These are phyloP conservation scores for Pseudopithomyces chartarum DNA, from an alignment of 2,329 filamentous ascomycete genomes.

Conservation along the genomic window DNA sequence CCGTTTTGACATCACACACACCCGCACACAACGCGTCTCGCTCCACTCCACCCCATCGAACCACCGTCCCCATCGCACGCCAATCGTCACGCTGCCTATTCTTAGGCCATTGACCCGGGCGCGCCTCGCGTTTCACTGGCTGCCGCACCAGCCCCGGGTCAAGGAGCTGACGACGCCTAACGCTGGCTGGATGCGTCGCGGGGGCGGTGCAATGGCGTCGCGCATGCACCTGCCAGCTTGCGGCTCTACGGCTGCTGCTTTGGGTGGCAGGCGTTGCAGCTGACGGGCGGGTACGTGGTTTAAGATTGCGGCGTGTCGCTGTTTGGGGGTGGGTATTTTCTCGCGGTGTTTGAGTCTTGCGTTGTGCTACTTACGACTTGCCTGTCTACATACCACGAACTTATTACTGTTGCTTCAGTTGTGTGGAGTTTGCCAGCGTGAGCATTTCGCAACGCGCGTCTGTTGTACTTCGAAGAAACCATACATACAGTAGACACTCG, in stretches of 20 bases:
- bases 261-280: not conserved
- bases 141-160: constrained; percentile 6
- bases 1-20: constrained; percentile 10
- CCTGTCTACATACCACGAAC: too few relatives aligned
- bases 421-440: not conserved
- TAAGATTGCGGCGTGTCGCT: constrained; percentile 13
- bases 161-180: constrained; percentile 40
- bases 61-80: not conserved
- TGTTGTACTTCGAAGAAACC: too few relatives aligned
- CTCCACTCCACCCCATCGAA: not conserved
- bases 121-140: constrained; percentile 29
- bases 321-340: constrained; percentile 6
- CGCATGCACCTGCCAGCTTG: constrained; percentile 13
- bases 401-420: not conserved
- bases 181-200: constrained; percentile 32
- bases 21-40: constrained; percentile 7
- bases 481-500: too few relatives aligned
- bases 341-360: constrained; percentile 1
- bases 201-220: constrained; percentile 26
- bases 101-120: constrained; percentile 10
- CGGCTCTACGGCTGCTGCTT: constrained; percentile 15
- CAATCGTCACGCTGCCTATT: constrained; percentile 12
- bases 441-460: not conserved
- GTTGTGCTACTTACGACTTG: not conserved
- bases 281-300: not conserved